phyloP scores from a whole-genome alignment of 805 yeast species.

The Candida adriatica region DNA sequence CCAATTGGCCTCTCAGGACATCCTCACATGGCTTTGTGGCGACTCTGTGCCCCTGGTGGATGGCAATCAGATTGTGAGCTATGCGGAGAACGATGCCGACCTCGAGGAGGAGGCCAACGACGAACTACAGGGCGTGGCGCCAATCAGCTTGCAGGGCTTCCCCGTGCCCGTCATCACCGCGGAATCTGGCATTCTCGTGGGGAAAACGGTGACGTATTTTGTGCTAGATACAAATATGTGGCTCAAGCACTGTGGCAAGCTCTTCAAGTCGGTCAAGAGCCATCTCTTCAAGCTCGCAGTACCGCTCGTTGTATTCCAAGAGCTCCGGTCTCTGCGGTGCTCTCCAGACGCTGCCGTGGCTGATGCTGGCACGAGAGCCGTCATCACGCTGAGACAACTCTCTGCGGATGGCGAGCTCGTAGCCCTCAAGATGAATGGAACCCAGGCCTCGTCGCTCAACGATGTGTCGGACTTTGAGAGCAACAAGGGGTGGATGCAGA shows the following conservation, averaged over 20 bases:
- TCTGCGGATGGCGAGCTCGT: conserved; percentile 47
- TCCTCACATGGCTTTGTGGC: conserved; percentile 7
- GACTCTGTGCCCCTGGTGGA: background rate
- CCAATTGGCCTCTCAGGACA: conserved; percentile 3
- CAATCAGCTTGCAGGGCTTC: conserved; percentile 1
- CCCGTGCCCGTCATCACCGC: conserved; percentile 8
- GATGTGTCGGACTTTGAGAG: conserved; percentile 71
- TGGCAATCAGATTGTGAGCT: conserved; percentile 3
- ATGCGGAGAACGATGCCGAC: conserved; percentile 13
- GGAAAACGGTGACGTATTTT: conserved; percentile 8
- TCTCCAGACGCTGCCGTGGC: conserved; percentile 67
- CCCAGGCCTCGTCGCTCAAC: conserved; percentile 58
- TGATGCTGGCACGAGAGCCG: conserved; percentile 77
- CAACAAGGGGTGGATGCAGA: conserved; percentile 64
- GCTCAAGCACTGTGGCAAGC: conserved; percentile 74
- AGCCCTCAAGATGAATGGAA: conserved; percentile 64
- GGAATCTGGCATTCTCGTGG: conserved; percentile 12
- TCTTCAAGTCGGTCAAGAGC: conserved; percentile 60
- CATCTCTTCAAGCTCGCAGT: conserved; percentile 53
- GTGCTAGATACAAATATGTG: conserved; percentile 75
- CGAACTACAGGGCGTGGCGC: conserved; percentile 1
- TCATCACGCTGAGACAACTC: conserved; percentile 63
- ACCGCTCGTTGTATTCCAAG: conserved; percentile 75
- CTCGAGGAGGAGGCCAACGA: conserved; percentile 7
- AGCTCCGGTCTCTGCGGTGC: conserved; percentile 60